Percentiles rank a stretch among this genome's conserved stretches.
Conservation (phyloP, 1,284 basidiomycete genomes). For the Gomphus sp. region DNA sequence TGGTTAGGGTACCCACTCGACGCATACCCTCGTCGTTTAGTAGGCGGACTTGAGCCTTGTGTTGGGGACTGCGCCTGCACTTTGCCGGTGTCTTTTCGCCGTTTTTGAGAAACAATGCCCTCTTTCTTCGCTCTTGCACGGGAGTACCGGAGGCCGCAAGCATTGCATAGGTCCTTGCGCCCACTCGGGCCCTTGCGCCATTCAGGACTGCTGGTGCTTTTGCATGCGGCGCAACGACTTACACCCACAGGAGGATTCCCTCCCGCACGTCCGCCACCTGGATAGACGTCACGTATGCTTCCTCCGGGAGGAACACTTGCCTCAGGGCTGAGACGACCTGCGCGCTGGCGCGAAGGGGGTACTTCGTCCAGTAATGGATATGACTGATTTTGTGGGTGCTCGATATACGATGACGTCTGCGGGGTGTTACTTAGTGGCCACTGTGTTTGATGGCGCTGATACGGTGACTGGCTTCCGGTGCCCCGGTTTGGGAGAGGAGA, state of each 20-base stretch:
- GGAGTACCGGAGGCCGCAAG: constrained; percentile 75
- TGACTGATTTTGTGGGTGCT: not conserved
- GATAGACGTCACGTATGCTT: not conserved
- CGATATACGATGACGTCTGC: not conserved
- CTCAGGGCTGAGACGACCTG: constrained; percentile 8
- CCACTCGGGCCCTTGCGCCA: constrained; percentile 90
- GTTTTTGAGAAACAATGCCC: constrained; percentile 35
- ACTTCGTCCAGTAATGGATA: constrained; percentile 1
- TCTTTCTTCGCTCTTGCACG: constrained; percentile 79
- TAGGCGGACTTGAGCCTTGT: not conserved
- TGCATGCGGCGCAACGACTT: constrained; percentile 74
- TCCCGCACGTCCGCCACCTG: constrained; percentile 21
- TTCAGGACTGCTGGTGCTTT: constrained; percentile 79
- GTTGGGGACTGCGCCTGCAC: not conserved
- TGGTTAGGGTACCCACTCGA: not conserved
- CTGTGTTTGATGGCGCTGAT: not conserved
- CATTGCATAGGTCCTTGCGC: constrained; percentile 89
- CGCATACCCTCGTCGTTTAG: not conserved
- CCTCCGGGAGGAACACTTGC: constrained; percentile 15
- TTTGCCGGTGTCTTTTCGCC: constrained; percentile 33
- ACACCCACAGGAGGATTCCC: constrained; percentile 68
- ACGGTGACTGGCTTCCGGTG: not conserved
- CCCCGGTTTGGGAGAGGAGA: not conserved
- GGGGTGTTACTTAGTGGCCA: not conserved
- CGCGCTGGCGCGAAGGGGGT: constrained; percentile 2